Conservation (phyloP, 1,139 yeast species). For the Ogataea hybrid region DNA sequence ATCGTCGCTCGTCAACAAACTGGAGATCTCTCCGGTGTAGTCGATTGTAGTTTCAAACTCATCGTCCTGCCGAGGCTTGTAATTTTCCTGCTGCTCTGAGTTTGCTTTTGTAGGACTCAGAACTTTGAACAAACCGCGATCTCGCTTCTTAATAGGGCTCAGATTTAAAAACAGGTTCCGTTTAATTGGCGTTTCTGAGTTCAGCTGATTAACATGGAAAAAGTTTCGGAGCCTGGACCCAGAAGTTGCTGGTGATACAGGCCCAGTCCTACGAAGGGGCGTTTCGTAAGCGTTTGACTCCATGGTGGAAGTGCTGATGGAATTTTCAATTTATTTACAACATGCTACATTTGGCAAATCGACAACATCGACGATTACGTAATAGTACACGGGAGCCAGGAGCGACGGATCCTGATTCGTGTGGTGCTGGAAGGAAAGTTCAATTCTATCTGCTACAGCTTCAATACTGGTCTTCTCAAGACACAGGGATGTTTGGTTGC, state of each 20-base stretch:
- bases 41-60: constrained; percentile 7
- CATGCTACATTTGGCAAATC: constrained; percentile 3
- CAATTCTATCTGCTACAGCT: too few relatives aligned
- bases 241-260: constrained; percentile 3
- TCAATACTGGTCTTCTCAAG: too few relatives aligned
- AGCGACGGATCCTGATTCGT: too few relatives aligned
- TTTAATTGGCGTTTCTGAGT: constrained; percentile 12
- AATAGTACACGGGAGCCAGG: not conserved
- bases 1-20: constrained; percentile 12
- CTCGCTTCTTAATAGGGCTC: constrained; percentile 10
- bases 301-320: too few relatives aligned
- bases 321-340: constrained; percentile 1
- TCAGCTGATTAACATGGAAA: constrained; percentile 3
- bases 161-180: constrained; percentile 7
- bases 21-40: constrained; percentile 15
- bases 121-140: constrained; percentile 5
- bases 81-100: not conserved
- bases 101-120: not conserved
- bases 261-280: constrained; percentile 1
- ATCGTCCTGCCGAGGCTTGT: not conserved
- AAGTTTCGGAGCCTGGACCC: constrained; percentile 11
- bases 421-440: too few relatives aligned
- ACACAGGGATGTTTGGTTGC: too few relatives aligned
- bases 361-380: not conserved
- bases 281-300: not conserved